These are phyloP conservation scores for Meira nashicola DNA, from an alignment of 1,284 basidiomycete species.

Conservation along the genomic window DNA sequence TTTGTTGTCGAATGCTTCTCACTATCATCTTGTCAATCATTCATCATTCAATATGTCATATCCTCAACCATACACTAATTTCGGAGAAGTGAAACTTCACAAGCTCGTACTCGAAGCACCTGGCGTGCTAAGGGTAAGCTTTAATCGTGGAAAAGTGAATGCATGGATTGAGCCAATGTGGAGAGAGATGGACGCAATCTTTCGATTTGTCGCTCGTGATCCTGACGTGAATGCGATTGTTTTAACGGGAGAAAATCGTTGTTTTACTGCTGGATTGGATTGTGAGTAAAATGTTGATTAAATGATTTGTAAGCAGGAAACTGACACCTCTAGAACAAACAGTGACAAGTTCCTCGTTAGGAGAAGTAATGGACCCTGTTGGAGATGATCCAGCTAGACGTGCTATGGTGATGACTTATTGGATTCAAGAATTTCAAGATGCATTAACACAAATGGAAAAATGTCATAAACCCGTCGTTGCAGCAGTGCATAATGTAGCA, in stretches of 20 bases:
- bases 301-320: neutral
- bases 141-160: conserved; percentile 47
- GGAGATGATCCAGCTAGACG: conserved; percentile 42
- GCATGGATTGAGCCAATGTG: conserved; percentile 44
- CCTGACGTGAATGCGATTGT: conserved; percentile 46
- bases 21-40: neutral
- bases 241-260: conserved; percentile 42
- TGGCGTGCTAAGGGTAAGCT: conserved; percentile 38
- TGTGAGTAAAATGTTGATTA: conserved; percentile 16
- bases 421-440: conserved; percentile 50
- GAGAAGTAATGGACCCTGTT: conserved; percentile 15
- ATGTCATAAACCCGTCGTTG: conserved; percentile 78
- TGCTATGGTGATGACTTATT: conserved; percentile 33
- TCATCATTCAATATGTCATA: neutral
- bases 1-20: neutral
- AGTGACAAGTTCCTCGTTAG: conserved; percentile 7
- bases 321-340: neutral
- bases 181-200: conserved; percentile 42
- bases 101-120: conserved; percentile 30
- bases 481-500: conserved; percentile 70
- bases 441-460: conserved; percentile 56
- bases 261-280: conserved; percentile 52
- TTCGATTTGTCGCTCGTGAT: conserved; percentile 33
- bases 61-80: conserved; percentile 6
- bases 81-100: conserved; percentile 29